Base-by-base conservation (phyloP, 2,329 filamentous ascomycete genomes). In the Clonostachys sp. region DNA sequence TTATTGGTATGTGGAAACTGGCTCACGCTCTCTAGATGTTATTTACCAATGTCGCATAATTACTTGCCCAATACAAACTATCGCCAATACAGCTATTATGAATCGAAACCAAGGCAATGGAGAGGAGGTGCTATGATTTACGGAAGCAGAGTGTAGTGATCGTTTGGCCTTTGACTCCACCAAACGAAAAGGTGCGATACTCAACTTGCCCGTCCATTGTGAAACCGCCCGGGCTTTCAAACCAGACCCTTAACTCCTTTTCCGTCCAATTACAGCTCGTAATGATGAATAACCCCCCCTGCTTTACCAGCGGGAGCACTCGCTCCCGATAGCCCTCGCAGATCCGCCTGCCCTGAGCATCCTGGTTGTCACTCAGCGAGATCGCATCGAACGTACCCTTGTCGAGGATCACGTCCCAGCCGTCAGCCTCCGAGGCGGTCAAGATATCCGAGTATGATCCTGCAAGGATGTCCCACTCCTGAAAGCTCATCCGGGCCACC, bases 251-350 rank as follows among this genome's bases (percentile, higher is more conserved):
- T 58, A 99, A 68, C 72, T 99, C 94, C 39, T 83, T 80, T 71
- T 94, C 91, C 2, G 92, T 97, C 94, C 94, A 99, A 69, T 99
- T 99, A 65, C 94, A 99, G 66, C 91, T 96, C 47, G 94, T 97
- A 46, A 99, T 81, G 50, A 96, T 67, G 57, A 97, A 80, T 20
- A 89, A 73, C 0, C 89, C 89, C 2, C 84, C 86, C 1, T 68
- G 70, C 56, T 81, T 83, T 45, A 97, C 77, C 53, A 97, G 74
- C 30, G 67, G 69, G 51, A 84, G 71, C 34, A 92, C 84, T 45
- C 82, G 80, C 42, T 77, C 75, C 43, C 81, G 78, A 69, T 99
- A 99, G 5, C 77, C 76, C 63, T 95, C 89, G 61, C 83, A 87
- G 12, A 87, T 74, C 46, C 86, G 78, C 36, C 80, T 71, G 1